Evolutionary conservation across 805 yeast genomes (phyloP).

Genomic region (Zygotorulaspora danielsina): DNA sequence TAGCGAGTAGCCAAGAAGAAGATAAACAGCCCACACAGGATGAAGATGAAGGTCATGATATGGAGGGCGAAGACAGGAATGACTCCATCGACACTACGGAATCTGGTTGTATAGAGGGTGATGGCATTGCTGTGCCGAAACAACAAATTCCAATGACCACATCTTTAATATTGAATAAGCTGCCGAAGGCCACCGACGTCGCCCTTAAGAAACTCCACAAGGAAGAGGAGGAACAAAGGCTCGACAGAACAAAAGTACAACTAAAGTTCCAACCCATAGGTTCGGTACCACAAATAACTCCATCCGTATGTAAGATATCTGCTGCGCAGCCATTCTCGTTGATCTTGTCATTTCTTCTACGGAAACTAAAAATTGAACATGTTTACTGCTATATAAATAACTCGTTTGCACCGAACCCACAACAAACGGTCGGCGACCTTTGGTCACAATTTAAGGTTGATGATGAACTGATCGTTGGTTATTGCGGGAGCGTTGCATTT

Average conservation of each 20-base stretch:
- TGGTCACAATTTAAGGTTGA: slow-evolving; percentile 33
- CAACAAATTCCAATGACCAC: slow-evolving; percentile 18
- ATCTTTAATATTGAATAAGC: slow-evolving; percentile 13
- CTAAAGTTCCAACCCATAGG: slow-evolving; percentile 35
- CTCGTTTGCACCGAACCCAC: slow-evolving; percentile 38
- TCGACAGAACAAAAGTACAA: slow-evolving; percentile 17
- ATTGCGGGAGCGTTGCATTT: slow-evolving; percentile 36
- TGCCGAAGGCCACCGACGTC: slow-evolving; percentile 14
- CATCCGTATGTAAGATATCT: slow-evolving; percentile 29
- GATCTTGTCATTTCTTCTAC: slow-evolving; percentile 22
- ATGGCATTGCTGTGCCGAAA: slow-evolving; percentile 2
- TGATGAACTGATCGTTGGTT: slow-evolving; percentile 34
- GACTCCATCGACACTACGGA: neutral
- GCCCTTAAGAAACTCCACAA: slow-evolving; percentile 10
- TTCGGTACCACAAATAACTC: slow-evolving; percentile 25
- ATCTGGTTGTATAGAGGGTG: slow-evolving; percentile 6
- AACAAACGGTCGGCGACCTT: slow-evolving; percentile 32
- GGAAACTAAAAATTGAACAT: slow-evolving; percentile 21
- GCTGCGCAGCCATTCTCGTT: slow-evolving; percentile 29
- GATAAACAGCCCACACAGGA: slow-evolving; percentile 7
- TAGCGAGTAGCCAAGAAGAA: slow-evolving; percentile 19
- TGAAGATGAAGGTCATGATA: slow-evolving; percentile 2
- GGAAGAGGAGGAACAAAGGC: slow-evolving; percentile 1
- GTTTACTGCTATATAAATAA: slow-evolving; percentile 35
- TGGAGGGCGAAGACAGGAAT: slow-evolving; percentile 1